Evolutionary conservation across 2,329 filamentous ascomycete species (phyloP).

Genomic region (Fusarium papillatum): DNA sequence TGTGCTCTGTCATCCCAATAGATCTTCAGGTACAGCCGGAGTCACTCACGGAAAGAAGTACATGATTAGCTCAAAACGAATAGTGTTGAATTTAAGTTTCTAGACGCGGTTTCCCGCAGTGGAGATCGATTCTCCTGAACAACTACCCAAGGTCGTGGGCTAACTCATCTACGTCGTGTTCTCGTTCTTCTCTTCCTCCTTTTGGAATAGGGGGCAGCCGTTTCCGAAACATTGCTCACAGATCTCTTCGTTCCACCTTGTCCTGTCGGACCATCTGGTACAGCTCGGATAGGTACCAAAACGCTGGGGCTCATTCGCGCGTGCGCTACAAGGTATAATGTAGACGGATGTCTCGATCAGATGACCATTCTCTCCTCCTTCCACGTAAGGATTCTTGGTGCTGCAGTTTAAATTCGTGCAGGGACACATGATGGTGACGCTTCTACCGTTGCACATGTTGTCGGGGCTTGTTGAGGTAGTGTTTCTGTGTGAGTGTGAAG

Average conservation of each 20-base stretch:
- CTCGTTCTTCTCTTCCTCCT: neutral
- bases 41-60: no score
- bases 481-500: neutral
- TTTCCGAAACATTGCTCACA: constrained; percentile 1
- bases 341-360: neutral
- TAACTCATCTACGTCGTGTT: neutral
- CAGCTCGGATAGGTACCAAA: neutral
- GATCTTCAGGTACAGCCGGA: neutral
- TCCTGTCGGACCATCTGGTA: neutral
- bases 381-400: neutral
- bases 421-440: neutral
- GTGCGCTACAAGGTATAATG: neutral
- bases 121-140: neutral
- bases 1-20: constrained; percentile 15
- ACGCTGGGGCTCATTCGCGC: neutral
- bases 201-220: neutral
- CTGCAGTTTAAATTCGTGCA: neutral
- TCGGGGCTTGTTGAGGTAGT: neutral
- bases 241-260: neutral
- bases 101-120: neutral
- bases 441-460: neutral
- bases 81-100: neutral
- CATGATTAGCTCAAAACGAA: neutral
- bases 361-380: neutral
- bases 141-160: neutral